Conservation (phyloP, 768 basidiomycete species). For the Tricholoma matsutake region DNA sequence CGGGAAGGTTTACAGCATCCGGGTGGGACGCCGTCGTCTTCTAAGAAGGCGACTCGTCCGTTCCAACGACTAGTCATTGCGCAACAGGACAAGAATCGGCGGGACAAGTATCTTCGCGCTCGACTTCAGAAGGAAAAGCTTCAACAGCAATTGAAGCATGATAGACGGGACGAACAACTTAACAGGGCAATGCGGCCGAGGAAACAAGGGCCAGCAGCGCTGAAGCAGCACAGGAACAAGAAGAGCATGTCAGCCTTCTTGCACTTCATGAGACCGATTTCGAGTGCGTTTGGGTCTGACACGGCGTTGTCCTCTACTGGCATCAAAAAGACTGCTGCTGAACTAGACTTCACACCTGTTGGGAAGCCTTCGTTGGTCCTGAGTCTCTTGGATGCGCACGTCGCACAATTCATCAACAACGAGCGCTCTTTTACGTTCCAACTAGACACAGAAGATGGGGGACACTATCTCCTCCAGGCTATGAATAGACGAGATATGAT, state of each 20-base stretch:
- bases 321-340: constrained; percentile 59
- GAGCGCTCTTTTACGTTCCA: constrained; percentile 82
- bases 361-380: constrained; percentile 75
- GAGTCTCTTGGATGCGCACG: constrained; percentile 68
- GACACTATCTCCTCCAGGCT: constrained; percentile 77
- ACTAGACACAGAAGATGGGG: constrained; percentile 84
- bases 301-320: constrained; percentile 38
- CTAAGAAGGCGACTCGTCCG: constrained; percentile 53
- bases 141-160: constrained; percentile 67
- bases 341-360: constrained; percentile 71
- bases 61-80: constrained; percentile 61
- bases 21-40: constrained; percentile 40
- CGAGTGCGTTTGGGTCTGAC: constrained; percentile 77
- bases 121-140: constrained; percentile 74
- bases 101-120: constrained; percentile 67
- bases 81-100: constrained; percentile 80
- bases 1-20: constrained; percentile 53
- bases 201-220: constrained; percentile 40
- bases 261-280: constrained; percentile 86
- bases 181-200: constrained; percentile 71
- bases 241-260: constrained; percentile 86
- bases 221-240: constrained; percentile 82
- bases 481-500: constrained; percentile 66
- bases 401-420: constrained; percentile 71
- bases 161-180: constrained; percentile 72